These are phyloP conservation scores for Ustilago lituana DNA, from an alignment of 1,284 basidiomycete genomes.

Conservation along the genomic window DNA sequence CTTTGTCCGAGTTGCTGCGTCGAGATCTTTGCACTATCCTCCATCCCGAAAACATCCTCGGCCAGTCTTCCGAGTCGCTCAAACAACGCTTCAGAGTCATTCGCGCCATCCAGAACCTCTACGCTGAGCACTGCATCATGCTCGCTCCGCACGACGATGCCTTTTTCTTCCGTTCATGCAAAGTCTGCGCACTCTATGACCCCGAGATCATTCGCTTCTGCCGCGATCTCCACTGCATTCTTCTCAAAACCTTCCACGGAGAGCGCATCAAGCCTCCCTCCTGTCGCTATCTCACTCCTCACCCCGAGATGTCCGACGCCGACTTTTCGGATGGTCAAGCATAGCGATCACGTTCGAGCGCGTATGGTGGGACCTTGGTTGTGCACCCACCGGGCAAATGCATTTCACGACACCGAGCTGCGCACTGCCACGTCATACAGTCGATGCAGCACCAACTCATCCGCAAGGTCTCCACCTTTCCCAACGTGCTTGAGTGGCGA, in stretches of 20 bases:
- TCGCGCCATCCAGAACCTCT: constrained; percentile 22
- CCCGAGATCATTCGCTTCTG: constrained; percentile 35
- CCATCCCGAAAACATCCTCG: constrained; percentile 14
- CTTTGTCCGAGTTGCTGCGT: constrained; percentile 30
- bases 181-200: constrained; percentile 26
- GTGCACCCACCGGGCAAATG: no score
- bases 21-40: constrained; percentile 29
- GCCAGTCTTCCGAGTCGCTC: constrained; percentile 9
- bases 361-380: no score
- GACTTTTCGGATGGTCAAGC: constrained; percentile 1
- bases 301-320: constrained; percentile 13
- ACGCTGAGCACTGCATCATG: constrained; percentile 24
- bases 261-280: constrained; percentile 16
- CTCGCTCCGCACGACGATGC: constrained; percentile 26
- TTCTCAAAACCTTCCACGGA: constrained; percentile 26
- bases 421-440: no score
- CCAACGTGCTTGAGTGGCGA: no score
- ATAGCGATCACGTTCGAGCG: no score
- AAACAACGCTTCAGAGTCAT: constrained; percentile 24
- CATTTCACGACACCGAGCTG: no score
- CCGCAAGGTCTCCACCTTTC: no score
- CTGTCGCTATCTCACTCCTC: constrained; percentile 17
- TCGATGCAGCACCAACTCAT: no score
- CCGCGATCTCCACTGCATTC: constrained; percentile 22
- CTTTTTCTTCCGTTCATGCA: constrained; percentile 28